Evolutionary conservation across 306 rosid species (phyloP).

Genomic region (Fragaria ananassa): DNA sequence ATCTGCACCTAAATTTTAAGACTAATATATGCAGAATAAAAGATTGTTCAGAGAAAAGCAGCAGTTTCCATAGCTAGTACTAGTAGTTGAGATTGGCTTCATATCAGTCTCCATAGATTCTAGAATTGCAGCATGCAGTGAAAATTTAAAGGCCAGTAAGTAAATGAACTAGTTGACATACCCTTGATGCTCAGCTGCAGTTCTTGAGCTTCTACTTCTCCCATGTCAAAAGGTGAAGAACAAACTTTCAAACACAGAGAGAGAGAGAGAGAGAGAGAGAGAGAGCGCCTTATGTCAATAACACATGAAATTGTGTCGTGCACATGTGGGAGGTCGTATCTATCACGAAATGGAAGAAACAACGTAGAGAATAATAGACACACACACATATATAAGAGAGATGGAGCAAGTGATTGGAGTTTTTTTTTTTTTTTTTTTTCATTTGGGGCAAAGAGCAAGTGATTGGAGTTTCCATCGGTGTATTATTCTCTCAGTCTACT

Average conservation of each 20-base stretch:
- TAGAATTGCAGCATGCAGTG: neutral
- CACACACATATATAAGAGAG: no score
- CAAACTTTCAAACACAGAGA: constrained; percentile 2
- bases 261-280: neutral
- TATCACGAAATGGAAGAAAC: neutral
- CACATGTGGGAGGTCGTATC: neutral
- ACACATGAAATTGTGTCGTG: neutral
- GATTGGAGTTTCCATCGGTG: neutral
- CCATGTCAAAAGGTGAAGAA: constrained; percentile 20
- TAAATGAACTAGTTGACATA: neutral
- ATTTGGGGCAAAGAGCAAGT: neutral
- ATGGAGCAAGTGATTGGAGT: neutral
- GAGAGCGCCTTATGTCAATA: neutral
- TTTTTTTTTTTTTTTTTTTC: no score
- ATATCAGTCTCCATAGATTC: no score
- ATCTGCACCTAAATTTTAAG: neutral
- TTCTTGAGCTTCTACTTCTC: constrained; percentile 21
- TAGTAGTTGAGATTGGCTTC: neutral
- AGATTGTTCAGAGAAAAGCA: neutral
- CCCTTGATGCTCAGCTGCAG: constrained; percentile 24
- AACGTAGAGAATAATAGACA: neutral
- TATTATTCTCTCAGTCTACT: neutral
- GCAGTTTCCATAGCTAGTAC: neutral
- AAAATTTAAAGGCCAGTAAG: neutral
- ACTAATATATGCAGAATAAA: neutral